phyloP scores from a whole-genome alignment of 495 filamentous ascomycete genomes.

The Sphaerosporella brunnea region DNA sequence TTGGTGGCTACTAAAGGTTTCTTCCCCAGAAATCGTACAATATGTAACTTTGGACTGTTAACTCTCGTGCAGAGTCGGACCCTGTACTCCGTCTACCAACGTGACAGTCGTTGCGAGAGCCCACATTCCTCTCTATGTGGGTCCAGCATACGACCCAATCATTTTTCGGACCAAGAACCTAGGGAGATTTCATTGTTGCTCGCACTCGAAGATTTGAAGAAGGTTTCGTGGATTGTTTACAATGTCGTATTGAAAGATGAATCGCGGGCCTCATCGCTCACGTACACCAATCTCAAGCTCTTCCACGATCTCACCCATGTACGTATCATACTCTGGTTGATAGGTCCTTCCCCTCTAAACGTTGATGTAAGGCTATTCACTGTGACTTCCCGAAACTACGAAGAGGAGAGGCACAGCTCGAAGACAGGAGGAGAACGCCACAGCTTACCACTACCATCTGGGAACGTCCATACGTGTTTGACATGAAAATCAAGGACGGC shows the following conservation, averaged over 20 bases:
- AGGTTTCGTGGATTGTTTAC: constrained; percentile 2
- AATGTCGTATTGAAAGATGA: not conserved
- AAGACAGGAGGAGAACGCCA: not conserved
- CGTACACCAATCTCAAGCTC: not conserved
- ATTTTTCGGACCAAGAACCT: too few species aligned
- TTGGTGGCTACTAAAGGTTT: constrained; percentile 1
- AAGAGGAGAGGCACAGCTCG: not conserved
- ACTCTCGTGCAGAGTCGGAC: not conserved
- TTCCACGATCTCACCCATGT: not conserved
- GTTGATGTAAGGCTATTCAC: constrained; percentile 2
- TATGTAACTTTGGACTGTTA: not conserved
- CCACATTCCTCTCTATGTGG: not conserved
- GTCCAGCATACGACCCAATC: not conserved
- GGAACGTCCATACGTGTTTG: not conserved
- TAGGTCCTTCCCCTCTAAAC: too few species aligned
- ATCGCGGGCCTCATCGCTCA: not conserved
- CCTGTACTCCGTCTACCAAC: not conserved
- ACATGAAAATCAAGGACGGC: not conserved
- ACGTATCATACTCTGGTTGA: not conserved
- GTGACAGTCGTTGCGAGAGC: not conserved
- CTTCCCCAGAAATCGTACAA: not conserved
- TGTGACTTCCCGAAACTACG: not conserved
- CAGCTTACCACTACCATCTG: not conserved
- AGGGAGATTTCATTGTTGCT: not conserved
- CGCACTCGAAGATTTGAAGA: not conserved